Evolutionary conservation across 371 early-diverging fungal species (phyloP), one percentile per base, ranked within the genome.

Genomic region (Gilbertella persicaria): DNA sequence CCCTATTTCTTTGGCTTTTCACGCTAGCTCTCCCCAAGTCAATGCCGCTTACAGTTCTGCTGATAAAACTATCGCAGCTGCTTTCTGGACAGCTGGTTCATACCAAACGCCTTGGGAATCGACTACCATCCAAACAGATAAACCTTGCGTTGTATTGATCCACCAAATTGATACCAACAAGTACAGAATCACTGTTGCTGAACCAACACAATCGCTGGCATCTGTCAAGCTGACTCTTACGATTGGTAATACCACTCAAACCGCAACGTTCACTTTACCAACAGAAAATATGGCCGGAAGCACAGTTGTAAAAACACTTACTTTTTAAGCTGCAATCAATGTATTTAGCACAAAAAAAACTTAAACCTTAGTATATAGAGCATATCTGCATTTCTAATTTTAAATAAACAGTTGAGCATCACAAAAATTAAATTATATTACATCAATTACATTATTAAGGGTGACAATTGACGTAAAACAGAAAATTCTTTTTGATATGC

Each of bases 11-110:
- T 33, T 66, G 9, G 58, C 44, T 17, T 64, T 47, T 20, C 41
- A 33, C 10, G 37, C 51, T 2, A 44, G 35, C 10, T 41, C 39
- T 26, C 66, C 66, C 17, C 63, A 62, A 19, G 51, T 59, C 7
- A 56, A 55, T 40, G 56, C 66, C 3, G 63, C 55, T 7, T 49
- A 45, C 13, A 56, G 69, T 33, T 21, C 51, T 9, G 45, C 50
- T 7, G 59, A 64, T 17, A 41, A 51, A 5, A 43, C 51, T 0
- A 56, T 62, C 35, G 55, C 54, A 12, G 21, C 55, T 24, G 66
- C 66, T n/a, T 69, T 69, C 25, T 69, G 69, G 66, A 46, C 63
- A 5, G 36, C 59, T 10, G 66, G 63, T 17, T 47, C 40, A 1
- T 62, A 55, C 20, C 26, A 19, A n/a, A 26, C 55, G 0, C 62